phyloP scores from a whole-genome alignment of 108 stramenopile genomes.

The Cafeteria roenbergensis region DNA sequence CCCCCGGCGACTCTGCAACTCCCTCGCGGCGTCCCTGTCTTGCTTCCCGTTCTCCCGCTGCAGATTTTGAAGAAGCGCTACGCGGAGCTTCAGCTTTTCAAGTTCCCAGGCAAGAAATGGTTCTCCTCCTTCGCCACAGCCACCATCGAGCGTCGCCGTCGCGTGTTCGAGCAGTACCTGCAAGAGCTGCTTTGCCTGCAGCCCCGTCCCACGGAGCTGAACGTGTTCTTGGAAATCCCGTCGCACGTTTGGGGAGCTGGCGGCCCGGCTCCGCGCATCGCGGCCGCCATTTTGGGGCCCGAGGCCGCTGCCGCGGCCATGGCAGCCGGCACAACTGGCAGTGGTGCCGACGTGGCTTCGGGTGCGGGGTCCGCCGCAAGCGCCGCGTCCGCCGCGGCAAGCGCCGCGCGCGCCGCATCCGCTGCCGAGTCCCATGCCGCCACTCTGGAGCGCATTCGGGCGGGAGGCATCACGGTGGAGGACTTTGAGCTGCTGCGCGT shows the following conservation, averaged over 20 bases:
- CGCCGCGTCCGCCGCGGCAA: too few species aligned
- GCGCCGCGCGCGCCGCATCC: too few species aligned
- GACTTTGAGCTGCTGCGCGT: conserved; percentile 32
- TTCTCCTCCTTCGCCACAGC: neutral
- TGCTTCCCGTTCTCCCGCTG: too few species aligned
- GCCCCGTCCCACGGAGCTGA: conserved; percentile 1
- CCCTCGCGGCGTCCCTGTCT: too few species aligned
- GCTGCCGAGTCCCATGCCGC: neutral
- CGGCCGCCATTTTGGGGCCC: too few species aligned
- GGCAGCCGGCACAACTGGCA: too few species aligned
- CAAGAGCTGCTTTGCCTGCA: conserved; percentile 2
- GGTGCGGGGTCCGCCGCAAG: too few species aligned
- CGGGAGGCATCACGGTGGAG: neutral
- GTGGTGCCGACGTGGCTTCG: too few species aligned
- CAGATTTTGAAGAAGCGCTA: neutral
- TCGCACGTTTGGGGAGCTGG: conserved; percentile 3
- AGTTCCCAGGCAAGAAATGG: conserved; percentile 4
- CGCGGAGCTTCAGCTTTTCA: neutral
- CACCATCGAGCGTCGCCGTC: neutral
- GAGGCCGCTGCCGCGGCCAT: too few species aligned
- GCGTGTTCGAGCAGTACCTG: conserved; percentile 3
- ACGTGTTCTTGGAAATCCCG: neutral
- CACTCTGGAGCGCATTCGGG: neutral
- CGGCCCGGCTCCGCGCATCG: too few species aligned
- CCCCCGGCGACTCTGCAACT: too few species aligned